phyloP scores from a whole-genome alignment of 768 basidiomycete genomes.

The Leccinellum rugosiceps region DNA sequence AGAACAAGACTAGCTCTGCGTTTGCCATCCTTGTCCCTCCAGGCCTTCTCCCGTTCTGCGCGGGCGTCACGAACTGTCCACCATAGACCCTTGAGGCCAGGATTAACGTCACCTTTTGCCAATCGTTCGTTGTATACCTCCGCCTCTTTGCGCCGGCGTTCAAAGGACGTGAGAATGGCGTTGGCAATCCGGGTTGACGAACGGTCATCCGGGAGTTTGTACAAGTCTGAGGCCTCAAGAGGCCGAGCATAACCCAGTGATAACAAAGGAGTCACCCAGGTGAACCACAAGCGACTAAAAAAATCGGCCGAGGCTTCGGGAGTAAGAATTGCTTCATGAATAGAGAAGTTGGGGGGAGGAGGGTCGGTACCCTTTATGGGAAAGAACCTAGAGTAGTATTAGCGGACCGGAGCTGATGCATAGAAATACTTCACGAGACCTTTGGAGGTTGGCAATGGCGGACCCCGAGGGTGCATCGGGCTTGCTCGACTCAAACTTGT shows the following conservation, averaged over 20 bases:
- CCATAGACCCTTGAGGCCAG: slow-evolving; percentile 50
- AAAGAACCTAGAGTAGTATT: slow-evolving; percentile 6
- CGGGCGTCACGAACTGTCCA: slow-evolving; percentile 56
- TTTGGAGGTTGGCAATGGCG: neutral
- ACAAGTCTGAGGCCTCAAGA: slow-evolving; percentile 77
- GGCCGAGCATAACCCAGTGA: slow-evolving; percentile 76
- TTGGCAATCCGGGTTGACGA: slow-evolving; percentile 59
- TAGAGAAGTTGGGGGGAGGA: slow-evolving; percentile 45
- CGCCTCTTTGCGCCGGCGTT: slow-evolving; percentile 51
- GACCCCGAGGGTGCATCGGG: neutral
- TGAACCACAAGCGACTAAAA: slow-evolving; percentile 60
- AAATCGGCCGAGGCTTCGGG: slow-evolving; percentile 67
- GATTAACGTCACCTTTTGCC: slow-evolving; percentile 58
- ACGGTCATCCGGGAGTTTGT: slow-evolving; percentile 66
- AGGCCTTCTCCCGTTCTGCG: slow-evolving; percentile 53
- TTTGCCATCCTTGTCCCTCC: slow-evolving; percentile 63
- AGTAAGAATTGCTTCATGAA: slow-evolving; percentile 57
- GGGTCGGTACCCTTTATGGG: slow-evolving; percentile 18
- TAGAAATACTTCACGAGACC: neutral
- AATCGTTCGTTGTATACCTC: slow-evolving; percentile 70
- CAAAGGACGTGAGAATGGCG: slow-evolving; percentile 62
- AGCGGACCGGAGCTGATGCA: neutral
- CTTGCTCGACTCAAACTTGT: neutral
- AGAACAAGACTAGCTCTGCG: slow-evolving; percentile 57
- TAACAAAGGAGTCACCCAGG: slow-evolving; percentile 74